These are phyloP conservation scores for Pseudonectria buxi DNA, from an alignment of 2,329 filamentous ascomycete species.

Conservation along the genomic window DNA sequence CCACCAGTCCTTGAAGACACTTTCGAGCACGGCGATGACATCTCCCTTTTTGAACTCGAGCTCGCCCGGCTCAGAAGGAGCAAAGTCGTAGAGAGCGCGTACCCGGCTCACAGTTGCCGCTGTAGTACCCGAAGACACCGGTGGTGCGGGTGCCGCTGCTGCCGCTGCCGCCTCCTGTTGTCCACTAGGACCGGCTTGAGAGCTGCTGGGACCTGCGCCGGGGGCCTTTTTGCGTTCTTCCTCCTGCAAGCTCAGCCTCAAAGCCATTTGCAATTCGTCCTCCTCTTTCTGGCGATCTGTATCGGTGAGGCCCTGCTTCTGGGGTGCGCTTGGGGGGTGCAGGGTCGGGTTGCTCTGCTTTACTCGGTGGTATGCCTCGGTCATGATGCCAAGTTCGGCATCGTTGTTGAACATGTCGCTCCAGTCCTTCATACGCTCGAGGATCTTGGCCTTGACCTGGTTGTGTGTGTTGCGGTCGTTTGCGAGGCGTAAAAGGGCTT, in stretches of 20 bases:
- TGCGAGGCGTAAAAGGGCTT: constrained; percentile 82
- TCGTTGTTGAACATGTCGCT: constrained; percentile 87
- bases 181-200: constrained; percentile 30
- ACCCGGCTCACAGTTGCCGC: constrained; percentile 95
- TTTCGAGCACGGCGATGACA: constrained; percentile 93
- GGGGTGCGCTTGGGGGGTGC: constrained; percentile 84
- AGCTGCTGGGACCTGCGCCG: constrained; percentile 23
- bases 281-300: constrained; percentile 91
- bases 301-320: constrained; percentile 86
- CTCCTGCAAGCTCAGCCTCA: constrained; percentile 88
- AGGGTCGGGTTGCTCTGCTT: constrained; percentile 82
- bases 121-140: constrained; percentile 75
- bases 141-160: constrained; percentile 41
- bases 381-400: constrained; percentile 93
- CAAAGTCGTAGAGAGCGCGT: constrained; percentile 88
- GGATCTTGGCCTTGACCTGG: constrained; percentile 93
- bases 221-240: constrained; percentile 57
- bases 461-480: constrained; percentile 93
- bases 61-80: constrained; percentile 88
- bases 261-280: constrained; percentile 91
- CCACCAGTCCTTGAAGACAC: constrained; percentile 99
- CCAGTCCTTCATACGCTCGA: constrained; percentile 96
- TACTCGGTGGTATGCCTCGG: constrained; percentile 82
- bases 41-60: constrained; percentile 95
- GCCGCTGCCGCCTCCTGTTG: constrained; percentile 35